Percentiles rank a stretch among this genome's conserved stretches.
phyloP scores from a whole-genome alignment of 1,284 basidiomycete genomes.

The Apiotrichum sp. region DNA sequence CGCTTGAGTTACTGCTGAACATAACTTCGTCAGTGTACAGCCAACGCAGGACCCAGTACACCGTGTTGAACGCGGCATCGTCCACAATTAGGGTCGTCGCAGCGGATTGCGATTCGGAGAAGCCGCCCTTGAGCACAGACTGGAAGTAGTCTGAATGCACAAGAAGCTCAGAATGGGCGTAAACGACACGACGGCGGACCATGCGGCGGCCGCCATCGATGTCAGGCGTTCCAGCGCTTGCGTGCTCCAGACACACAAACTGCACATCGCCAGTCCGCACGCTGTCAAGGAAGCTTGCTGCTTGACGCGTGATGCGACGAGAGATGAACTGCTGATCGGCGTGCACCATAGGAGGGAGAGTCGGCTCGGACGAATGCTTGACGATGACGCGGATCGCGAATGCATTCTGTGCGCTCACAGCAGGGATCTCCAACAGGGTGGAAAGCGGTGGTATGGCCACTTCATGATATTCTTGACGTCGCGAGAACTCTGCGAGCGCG shows the following conservation, averaged over 20 bases:
- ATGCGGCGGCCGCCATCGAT: neutral
- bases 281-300: slow-evolving; percentile 25
- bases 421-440: slow-evolving; percentile 55
- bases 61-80: slow-evolving; percentile 72
- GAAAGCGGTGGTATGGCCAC: slow-evolving; percentile 62
- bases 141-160: slow-evolving; percentile 69
- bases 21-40: slow-evolving; percentile 62
- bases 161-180: slow-evolving; percentile 73
- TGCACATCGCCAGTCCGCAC: slow-evolving; percentile 53
- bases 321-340: slow-evolving; percentile 50
- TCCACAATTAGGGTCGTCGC: slow-evolving; percentile 60
- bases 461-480: slow-evolving; percentile 65
- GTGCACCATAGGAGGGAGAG: slow-evolving; percentile 51
- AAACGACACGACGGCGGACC: slow-evolving; percentile 53
- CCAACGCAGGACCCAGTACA: slow-evolving; percentile 65
- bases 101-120: slow-evolving; percentile 51
- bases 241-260: slow-evolving; percentile 62
- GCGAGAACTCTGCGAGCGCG: slow-evolving; percentile 61
- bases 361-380: slow-evolving; percentile 55
- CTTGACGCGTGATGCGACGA: slow-evolving; percentile 10
- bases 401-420: slow-evolving; percentile 58
- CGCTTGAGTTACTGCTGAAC: slow-evolving; percentile 52
- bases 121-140: slow-evolving; percentile 68
- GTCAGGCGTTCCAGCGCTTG: neutral
- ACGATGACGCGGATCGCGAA: slow-evolving; percentile 60